Evolutionary conservation across 306 rosid genomes (phyloP).

Genomic region (Sphenostylis stenocarpa): DNA sequence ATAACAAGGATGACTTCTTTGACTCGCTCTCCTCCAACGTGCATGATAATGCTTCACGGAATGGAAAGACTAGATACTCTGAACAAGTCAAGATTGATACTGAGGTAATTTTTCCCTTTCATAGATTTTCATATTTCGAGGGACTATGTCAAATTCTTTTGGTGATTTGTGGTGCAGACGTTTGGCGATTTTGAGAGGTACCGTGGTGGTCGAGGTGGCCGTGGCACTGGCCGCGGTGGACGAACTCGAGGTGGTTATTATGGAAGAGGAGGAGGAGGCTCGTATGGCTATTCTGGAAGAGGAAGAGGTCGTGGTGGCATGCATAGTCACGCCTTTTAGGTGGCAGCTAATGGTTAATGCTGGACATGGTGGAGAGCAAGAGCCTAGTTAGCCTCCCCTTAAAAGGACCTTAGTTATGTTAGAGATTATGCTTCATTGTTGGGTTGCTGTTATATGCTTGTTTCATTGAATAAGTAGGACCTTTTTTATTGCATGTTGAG

Average conservation of each 20-base stretch:
- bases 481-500: neutral
- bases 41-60: conserved; percentile 32
- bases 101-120: conserved; percentile 42
- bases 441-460: conserved; percentile 26
- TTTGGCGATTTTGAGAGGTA: conserved; percentile 50
- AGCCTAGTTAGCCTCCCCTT: conserved; percentile 8
- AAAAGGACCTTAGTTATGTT: conserved; percentile 26
- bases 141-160: conserved; percentile 5
- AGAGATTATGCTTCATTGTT: conserved; percentile 19
- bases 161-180: conserved; percentile 44
- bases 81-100: conserved; percentile 55
- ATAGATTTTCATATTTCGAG: neutral
- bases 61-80: conserved; percentile 54
- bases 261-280: conserved; percentile 46
- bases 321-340: conserved; percentile 31
- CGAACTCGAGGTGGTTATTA: conserved; percentile 47
- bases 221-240: conserved; percentile 46
- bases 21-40: conserved; percentile 51
- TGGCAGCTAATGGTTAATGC: neutral
- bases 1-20: conserved; percentile 58
- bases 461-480: conserved; percentile 46
- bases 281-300: neutral
- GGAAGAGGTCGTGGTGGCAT: conserved; percentile 44
- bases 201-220: conserved; percentile 56
- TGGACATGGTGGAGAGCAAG: conserved; percentile 20